Conservation (phyloP, 768 basidiomycete species). For the Russula earlei region DNA sequence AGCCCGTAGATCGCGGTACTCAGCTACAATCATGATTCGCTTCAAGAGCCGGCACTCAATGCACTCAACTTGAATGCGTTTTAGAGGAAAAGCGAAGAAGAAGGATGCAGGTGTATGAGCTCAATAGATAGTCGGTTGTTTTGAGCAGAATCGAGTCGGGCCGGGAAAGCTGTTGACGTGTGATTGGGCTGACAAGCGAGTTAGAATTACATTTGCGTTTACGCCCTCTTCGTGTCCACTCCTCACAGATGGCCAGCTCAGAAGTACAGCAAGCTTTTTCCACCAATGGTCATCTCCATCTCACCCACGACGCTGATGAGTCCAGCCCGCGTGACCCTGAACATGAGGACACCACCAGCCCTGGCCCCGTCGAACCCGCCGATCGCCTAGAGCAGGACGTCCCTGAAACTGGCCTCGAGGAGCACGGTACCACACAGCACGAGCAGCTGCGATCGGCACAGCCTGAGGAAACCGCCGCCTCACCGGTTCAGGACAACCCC, state of each 20-base stretch:
- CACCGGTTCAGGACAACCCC: slow-evolving; percentile 4
- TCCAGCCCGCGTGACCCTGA: slow-evolving; percentile 19
- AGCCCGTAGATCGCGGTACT: slow-evolving; percentile 56
- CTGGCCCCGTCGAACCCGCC: background rate
- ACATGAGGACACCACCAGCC: slow-evolving; percentile 29
- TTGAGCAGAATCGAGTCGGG: background rate
- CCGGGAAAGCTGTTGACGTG: slow-evolving; percentile 12
- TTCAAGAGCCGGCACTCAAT: slow-evolving; percentile 69
- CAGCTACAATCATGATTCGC: slow-evolving; percentile 73
- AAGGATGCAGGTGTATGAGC: background rate
- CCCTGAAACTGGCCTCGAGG: slow-evolving; percentile 7
- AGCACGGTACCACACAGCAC: slow-evolving; percentile 9
- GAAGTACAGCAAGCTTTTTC: background rate
- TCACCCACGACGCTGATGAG: background rate
- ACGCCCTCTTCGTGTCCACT: background rate
- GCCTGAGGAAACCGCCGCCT: slow-evolving; percentile 11
- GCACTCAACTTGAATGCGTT: slow-evolving; percentile 49
- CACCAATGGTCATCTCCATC: background rate
- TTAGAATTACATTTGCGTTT: background rate
- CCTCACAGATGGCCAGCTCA: slow-evolving; percentile 9
- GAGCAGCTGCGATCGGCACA: slow-evolving; percentile 17
- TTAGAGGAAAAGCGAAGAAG: background rate
- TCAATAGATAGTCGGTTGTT: background rate
- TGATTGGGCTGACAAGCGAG: slow-evolving; percentile 5
- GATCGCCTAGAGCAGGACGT: slow-evolving; percentile 1